Conservation (phyloP, 257 asterid genomes). For the Solanum bulbocastanum region DNA sequence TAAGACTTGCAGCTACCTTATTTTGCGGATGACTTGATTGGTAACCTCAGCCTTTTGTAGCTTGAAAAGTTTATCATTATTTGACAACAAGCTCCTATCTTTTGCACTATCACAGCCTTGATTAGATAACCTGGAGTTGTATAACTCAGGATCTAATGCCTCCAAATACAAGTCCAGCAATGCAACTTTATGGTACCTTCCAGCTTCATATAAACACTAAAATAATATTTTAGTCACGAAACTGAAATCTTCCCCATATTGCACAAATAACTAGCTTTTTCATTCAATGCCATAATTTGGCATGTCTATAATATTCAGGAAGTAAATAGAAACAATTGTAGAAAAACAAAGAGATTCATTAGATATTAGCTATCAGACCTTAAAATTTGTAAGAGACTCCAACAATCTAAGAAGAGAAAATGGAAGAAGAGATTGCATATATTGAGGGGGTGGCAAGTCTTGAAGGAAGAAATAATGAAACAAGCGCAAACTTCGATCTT, state of each 20-base stretch:
- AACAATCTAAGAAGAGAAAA: background rate
- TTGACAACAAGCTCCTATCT: constrained; percentile 15
- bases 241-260: background rate
- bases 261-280: background rate
- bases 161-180: constrained; percentile 70
- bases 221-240: constrained; percentile 7
- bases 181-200: constrained; percentile 43
- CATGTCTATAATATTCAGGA: background rate
- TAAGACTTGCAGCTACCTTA: constrained; percentile 35
- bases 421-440: background rate
- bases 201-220: constrained; percentile 79
- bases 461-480: background rate
- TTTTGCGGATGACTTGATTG: constrained; percentile 34
- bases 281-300: background rate
- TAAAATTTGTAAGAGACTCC: background rate
- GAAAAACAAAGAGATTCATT: background rate
- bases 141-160: constrained; percentile 42
- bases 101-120: constrained; percentile 18
- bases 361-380: background rate
- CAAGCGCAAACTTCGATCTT: background rate
- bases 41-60: constrained; percentile 35
- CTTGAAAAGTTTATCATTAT: constrained; percentile 12
- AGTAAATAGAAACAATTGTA: background rate
- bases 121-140: constrained; percentile 26
- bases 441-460: background rate